Evolutionary conservation across 1,284 basidiomycete species (phyloP).

Genomic region (Sanguinoderma infundibulare): DNA sequence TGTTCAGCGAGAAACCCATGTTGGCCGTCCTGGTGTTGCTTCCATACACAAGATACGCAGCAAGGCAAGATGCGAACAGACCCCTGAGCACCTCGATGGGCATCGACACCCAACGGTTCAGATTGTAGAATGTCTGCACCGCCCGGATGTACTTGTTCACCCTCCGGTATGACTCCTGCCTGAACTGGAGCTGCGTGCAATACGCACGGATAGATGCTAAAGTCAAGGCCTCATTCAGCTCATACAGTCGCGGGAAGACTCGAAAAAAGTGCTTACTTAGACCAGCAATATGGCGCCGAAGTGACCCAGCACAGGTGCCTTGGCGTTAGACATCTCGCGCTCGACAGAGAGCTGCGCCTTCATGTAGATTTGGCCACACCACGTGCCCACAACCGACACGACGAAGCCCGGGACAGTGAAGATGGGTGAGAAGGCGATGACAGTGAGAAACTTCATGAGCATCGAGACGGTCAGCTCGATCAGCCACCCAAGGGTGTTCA

Average conservation of each 20-base stretch:
- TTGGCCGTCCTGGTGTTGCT: conserved; percentile 45
- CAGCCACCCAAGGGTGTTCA: conserved; percentile 29
- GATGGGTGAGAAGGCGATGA: conserved; percentile 50
- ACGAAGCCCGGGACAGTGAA: conserved; percentile 45
- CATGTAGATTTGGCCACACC: conserved; percentile 62
- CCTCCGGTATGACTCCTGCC: conserved; percentile 45
- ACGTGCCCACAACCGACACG: conserved; percentile 50
- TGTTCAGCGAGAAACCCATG: conserved; percentile 55
- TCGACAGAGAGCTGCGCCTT: conserved; percentile 79
- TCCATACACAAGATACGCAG: conserved; percentile 56
- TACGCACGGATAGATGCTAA: conserved; percentile 69
- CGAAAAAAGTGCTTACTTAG: conserved; percentile 46
- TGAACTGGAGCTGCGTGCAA: conserved; percentile 54
- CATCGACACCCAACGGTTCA: conserved; percentile 44
- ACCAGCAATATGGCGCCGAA: conserved; percentile 74
- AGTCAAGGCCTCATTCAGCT: too few relatives aligned
- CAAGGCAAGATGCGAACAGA: conserved; percentile 55
- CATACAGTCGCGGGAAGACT: too few relatives aligned
- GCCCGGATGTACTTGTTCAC: conserved; percentile 54
- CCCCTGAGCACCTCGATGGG: conserved; percentile 53
- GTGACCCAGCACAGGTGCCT: conserved; percentile 69
- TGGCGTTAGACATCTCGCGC: conserved; percentile 74
- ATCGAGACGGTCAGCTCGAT: conserved; percentile 38
- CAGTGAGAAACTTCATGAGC: conserved; percentile 44
- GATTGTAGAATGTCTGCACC: conserved; percentile 54